Conservation (phyloP, 805 yeast species). For the Candida chauliodis region DNA sequence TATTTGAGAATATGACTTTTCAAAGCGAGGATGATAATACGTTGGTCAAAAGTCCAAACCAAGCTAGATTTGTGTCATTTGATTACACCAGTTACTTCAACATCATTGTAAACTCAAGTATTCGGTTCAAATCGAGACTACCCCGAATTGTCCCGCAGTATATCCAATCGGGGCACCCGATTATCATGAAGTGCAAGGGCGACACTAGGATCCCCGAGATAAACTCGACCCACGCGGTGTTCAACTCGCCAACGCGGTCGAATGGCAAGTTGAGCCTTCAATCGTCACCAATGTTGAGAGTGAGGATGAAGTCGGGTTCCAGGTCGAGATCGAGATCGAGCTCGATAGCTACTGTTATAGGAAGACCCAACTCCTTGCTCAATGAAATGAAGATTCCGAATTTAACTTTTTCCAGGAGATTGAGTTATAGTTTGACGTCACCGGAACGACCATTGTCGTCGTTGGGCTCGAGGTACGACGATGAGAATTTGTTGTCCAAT, state of each 20-base stretch:
- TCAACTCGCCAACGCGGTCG: slow-evolving; percentile 21
- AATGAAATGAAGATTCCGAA: slow-evolving; percentile 9
- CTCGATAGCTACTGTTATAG: slow-evolving; percentile 4
- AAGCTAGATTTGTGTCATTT: slow-evolving; percentile 4
- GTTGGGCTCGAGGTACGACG: slow-evolving; percentile 33
- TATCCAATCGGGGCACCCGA: slow-evolving; percentile 18
- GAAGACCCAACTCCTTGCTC: slow-evolving; percentile 6
- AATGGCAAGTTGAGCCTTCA: background rate
- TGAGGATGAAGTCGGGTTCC: background rate
- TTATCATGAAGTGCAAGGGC: slow-evolving; percentile 18
- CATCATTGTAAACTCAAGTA: slow-evolving; percentile 8
- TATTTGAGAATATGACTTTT: slow-evolving; percentile 5
- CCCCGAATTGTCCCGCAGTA: slow-evolving; percentile 25
- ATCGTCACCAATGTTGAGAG: slow-evolving; percentile 7
- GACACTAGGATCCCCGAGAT: slow-evolving; percentile 8
- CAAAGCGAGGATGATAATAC: slow-evolving; percentile 9
- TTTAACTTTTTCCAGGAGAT: slow-evolving; percentile 5
- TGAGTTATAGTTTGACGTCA: slow-evolving; percentile 21
- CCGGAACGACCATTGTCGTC: slow-evolving; percentile 35
- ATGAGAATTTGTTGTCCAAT: slow-evolving; percentile 25
- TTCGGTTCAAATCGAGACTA: slow-evolving; percentile 15
- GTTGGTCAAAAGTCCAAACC: slow-evolving; percentile 2
- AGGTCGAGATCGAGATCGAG: slow-evolving; percentile 3
- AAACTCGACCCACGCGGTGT: slow-evolving; percentile 26
- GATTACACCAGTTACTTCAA: slow-evolving; percentile 6